A percentile compares a stretch with the other conserved stretches of the same genome.
Conservation (phyloP, 2,329 filamentous ascomycete species). For the Trichoderma koningiopsis region DNA sequence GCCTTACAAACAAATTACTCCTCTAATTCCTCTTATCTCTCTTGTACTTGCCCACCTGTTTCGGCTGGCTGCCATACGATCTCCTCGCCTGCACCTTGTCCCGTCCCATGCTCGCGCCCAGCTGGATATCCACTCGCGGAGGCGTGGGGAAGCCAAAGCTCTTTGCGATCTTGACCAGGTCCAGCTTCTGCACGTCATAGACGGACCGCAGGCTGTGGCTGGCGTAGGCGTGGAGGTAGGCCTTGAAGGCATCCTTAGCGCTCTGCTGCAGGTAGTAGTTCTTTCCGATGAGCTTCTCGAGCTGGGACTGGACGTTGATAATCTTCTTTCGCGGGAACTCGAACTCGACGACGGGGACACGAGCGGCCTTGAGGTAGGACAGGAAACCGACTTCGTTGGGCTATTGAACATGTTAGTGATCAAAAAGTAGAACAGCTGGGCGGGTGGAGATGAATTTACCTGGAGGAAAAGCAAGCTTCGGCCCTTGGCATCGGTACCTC, state of each 20-base stretch:
- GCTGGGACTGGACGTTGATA: slow-evolving; percentile 83
- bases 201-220: slow-evolving; percentile 61
- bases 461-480: slow-evolving; percentile 87
- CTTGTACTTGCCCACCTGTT: slow-evolving; percentile 47
- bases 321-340: slow-evolving; percentile 94
- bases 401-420: slow-evolving; percentile 41
- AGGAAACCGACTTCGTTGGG: slow-evolving; percentile 92
- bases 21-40: slow-evolving; percentile 25
- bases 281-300: slow-evolving; percentile 90
- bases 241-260: slow-evolving; percentile 76
- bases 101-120: slow-evolving; percentile 78
- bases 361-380: slow-evolving; percentile 83
- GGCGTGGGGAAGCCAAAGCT: slow-evolving; percentile 79
- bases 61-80: slow-evolving; percentile 77
- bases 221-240: slow-evolving; percentile 93
- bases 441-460: background rate
- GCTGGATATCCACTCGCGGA: slow-evolving; percentile 77
- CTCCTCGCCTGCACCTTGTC: slow-evolving; percentile 67
- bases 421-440: background rate
- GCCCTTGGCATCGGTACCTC: slow-evolving; percentile 80
- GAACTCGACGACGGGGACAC: slow-evolving; percentile 93
- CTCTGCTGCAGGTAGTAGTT: slow-evolving; percentile 97
- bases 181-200: slow-evolving; percentile 82
- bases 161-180: slow-evolving; percentile 81
- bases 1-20: slow-evolving; percentile 20